A percentile compares a stretch with the other conserved stretches of the same genome.
These are phyloP conservation scores for Proliferodiscus dingleyae DNA, from an alignment of 2,329 filamentous ascomycete genomes.

Conservation along the genomic window DNA sequence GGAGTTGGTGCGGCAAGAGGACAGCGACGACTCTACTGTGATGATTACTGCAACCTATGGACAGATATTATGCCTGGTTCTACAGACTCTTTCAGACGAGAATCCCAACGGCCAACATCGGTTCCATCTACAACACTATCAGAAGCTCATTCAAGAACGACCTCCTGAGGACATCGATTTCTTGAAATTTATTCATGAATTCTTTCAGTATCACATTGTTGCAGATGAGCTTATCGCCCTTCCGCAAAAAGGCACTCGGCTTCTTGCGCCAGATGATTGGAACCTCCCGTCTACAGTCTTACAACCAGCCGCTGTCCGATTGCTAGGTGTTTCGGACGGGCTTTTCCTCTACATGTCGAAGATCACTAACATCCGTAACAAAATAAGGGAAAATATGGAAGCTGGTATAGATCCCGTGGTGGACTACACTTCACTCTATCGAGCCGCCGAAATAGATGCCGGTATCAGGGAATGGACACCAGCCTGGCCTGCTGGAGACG, in stretches of 20 bases:
- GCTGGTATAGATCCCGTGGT: constrained; percentile 60
- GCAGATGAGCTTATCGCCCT: constrained; percentile 57
- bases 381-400: constrained; percentile 63
- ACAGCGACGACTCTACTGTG: constrained; percentile 38
- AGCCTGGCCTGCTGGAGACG: constrained; percentile 51
- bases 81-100: constrained; percentile 54
- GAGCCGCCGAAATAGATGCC: constrained; percentile 70
- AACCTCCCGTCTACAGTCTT: constrained; percentile 22
- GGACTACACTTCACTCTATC: constrained; percentile 67
- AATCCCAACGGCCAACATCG: constrained; percentile 64
- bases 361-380: constrained; percentile 72
- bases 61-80: constrained; percentile 57
- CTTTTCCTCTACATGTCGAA: constrained; percentile 74
- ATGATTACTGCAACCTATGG: constrained; percentile 53
- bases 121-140: constrained; percentile 73
- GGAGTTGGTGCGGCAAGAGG: constrained; percentile 43
- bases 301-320: constrained; percentile 34
- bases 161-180: constrained; percentile 64
- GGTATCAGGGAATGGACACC: constrained; percentile 73
- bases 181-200: constrained; percentile 65
- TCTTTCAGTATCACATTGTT: constrained; percentile 78
- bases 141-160: constrained; percentile 60
- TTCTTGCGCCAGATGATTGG: constrained; percentile 21
- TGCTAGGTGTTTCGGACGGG: constrained; percentile 78
- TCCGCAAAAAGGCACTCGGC: constrained; percentile 32